A percentile compares a stretch with the other conserved stretches of the same genome.
phyloP scores from a whole-genome alignment of 371 early-diverging fungal genomes.

The Smittium culicis region DNA sequence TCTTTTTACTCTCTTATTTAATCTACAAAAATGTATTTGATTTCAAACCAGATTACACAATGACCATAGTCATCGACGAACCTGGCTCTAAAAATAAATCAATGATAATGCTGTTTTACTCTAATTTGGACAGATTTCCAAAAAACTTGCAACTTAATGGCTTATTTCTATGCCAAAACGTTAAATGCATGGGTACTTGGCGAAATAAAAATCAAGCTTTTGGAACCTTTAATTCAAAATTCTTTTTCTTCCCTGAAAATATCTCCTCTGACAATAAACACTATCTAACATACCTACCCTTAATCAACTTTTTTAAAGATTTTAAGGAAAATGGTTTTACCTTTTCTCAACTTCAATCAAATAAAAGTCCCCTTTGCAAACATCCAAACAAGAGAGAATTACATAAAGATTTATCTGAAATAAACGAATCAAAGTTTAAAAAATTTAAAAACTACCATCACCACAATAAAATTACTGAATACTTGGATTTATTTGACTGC shows the following conservation, averaged over 20 bases:
- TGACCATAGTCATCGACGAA: constrained; percentile 4
- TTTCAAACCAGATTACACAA: constrained; percentile 5
- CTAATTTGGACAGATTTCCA: constrained; percentile 4
- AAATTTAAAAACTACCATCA: no score
- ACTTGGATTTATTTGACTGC: not conserved
- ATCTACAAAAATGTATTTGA: no score
- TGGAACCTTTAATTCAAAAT: not conserved
- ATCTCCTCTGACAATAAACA: not conserved
- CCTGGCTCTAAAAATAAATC: not conserved
- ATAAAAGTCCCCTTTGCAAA: no score
- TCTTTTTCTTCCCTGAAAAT: not conserved
- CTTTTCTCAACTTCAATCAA: no score
- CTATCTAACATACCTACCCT: not conserved
- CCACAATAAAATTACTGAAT: not conserved
- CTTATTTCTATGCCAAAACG: not conserved
- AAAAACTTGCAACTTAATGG: not conserved
- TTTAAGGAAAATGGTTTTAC: not conserved
- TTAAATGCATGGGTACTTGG: not conserved
- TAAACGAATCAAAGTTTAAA: no score
- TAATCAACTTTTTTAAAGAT: not conserved
- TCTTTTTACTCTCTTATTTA: not conserved
- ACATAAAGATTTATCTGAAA: no score
- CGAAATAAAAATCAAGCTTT: not conserved
- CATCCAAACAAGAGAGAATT: no score
- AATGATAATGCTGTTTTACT: constrained; percentile 6